phyloP scores from a whole-genome alignment of 345 rosid species.

The Erodium maritimum region DNA sequence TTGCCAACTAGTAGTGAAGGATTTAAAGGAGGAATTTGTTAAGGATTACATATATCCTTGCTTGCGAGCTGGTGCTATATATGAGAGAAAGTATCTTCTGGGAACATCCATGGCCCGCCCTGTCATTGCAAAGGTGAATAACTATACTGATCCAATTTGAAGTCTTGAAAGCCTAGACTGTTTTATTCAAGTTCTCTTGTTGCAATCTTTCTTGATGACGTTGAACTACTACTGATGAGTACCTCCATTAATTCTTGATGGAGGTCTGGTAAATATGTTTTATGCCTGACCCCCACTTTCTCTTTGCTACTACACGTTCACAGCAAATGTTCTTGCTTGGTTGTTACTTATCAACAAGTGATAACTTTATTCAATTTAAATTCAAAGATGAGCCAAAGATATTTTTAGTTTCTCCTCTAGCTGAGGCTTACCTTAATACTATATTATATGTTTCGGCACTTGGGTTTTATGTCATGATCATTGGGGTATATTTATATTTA shows the following conservation, averaged over 20 bases:
- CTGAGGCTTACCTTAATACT: background rate
- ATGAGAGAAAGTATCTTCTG: slow-evolving; percentile 80
- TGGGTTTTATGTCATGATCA: background rate
- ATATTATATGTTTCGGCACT: background rate
- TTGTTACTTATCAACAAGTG: background rate
- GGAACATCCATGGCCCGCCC: slow-evolving; percentile 99
- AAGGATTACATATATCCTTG: slow-evolving; percentile 79
- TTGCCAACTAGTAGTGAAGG: slow-evolving; percentile 83
- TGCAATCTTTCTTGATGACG: too few species aligned
- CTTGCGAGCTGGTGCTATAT: slow-evolving; percentile 87
- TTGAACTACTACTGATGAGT: background rate
- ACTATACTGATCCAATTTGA: background rate
- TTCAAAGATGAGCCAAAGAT: background rate
- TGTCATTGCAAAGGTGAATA: slow-evolving; percentile 83
- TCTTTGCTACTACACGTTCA: background rate
- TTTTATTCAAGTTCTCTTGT: background rate
- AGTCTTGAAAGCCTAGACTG: background rate
- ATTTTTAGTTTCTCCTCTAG: background rate
- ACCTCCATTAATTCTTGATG: background rate
- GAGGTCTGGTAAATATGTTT: background rate
- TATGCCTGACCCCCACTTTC: background rate
- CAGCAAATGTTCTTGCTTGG: background rate
- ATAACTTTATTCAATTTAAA: background rate
- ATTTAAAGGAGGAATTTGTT: slow-evolving; percentile 84
- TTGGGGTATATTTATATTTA: background rate